These are phyloP conservation scores for Auricularia heimuer DNA, from an alignment of 768 basidiomycete species.

Conservation along the genomic window DNA sequence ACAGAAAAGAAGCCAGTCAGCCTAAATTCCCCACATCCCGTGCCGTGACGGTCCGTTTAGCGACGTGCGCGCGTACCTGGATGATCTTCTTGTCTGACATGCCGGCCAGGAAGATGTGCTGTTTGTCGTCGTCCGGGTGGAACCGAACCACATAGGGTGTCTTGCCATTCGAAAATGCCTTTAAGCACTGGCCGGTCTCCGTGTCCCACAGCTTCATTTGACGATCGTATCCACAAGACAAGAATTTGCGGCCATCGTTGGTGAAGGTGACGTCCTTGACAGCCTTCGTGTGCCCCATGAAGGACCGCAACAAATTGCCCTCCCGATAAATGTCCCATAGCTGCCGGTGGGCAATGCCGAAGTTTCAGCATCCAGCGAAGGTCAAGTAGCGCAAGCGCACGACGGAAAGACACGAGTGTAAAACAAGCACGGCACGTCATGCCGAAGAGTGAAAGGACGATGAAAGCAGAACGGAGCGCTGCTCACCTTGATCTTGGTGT, in stretches of 20 bases:
- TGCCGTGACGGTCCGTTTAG: neutral
- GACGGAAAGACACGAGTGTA: neutral
- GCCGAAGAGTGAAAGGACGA: neutral
- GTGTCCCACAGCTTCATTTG: constrained; percentile 99
- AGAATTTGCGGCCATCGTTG: constrained; percentile 80
- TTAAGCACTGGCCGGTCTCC: constrained; percentile 94
- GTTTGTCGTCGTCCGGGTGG: constrained; percentile 94
- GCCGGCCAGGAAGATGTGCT: constrained; percentile 91
- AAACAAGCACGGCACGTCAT: neutral
- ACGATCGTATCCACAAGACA: constrained; percentile 91
- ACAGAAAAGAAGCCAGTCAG: neutral
- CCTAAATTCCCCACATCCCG: neutral
- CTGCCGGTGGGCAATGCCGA: constrained; percentile 30
- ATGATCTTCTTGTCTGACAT: constrained; percentile 99
- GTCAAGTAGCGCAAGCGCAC: too few species aligned
- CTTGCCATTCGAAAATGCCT: constrained; percentile 96
- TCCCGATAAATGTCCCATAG: constrained; percentile 98
- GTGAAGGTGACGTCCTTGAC: constrained; percentile 96
- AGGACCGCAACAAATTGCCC: constrained; percentile 92
- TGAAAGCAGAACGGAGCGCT: neutral
- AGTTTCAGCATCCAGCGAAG: neutral
- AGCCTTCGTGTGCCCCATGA: constrained; percentile 93
- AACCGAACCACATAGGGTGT: constrained; percentile 93
- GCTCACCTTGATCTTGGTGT: constrained; percentile 91
- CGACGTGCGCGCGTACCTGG: constrained; percentile 46